Conservation (phyloP, 192 early-diverging fungal species). For the Mortierella antarctica region DNA sequence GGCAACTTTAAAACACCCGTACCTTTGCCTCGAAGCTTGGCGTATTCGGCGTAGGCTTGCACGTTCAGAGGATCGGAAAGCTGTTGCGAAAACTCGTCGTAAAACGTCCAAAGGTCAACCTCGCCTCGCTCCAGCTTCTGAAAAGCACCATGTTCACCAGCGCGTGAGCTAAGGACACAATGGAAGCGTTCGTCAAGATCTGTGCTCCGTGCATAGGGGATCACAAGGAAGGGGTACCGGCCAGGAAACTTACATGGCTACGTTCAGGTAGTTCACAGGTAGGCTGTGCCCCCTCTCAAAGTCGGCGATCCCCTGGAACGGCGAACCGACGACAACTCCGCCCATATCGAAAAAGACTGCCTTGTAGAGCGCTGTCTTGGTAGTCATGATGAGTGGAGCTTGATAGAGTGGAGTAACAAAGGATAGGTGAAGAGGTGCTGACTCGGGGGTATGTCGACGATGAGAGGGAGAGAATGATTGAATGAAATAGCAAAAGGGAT, state of each 20-base stretch:
- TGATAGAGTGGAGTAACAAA: not conserved
- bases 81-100: constrained; percentile 67
- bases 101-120: constrained; percentile 65
- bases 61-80: constrained; percentile 64
- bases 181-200: not conserved
- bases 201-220: not conserved
- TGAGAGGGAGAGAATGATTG: not conserved
- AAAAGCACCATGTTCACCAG: constrained; percentile 22
- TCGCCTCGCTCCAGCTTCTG: constrained; percentile 71
- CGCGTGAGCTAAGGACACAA: constrained; percentile 8
- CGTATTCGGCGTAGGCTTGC: constrained; percentile 60
- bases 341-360: constrained; percentile 91
- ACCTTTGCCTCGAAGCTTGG: constrained; percentile 37
- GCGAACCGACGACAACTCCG: constrained; percentile 84
- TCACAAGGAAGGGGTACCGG: not conserved
- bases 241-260: constrained; percentile 72
- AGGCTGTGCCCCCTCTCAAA: constrained; percentile 74
- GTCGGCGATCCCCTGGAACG: constrained; percentile 78
- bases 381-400: not conserved
- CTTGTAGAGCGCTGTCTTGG: constrained; percentile 47
- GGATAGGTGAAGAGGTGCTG: not conserved
- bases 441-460: not conserved
- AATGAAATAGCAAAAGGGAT: no score
- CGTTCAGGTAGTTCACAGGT: constrained; percentile 86
- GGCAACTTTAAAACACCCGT: not conserved